Conservation (phyloP, 2,329 filamentous ascomycete genomes). For the Apiospora hydei region DNA sequence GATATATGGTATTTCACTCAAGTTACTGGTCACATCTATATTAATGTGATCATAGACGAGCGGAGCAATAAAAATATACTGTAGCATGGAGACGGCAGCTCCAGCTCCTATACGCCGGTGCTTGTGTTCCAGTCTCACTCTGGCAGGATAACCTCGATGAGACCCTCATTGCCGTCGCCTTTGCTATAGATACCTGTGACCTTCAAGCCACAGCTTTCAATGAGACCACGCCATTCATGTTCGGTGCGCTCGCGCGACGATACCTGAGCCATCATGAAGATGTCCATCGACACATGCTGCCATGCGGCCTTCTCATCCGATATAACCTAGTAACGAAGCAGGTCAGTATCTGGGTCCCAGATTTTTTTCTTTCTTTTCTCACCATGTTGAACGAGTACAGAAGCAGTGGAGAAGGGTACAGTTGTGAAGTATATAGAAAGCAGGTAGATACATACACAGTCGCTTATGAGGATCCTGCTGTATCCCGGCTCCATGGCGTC, state of each 20-base stretch:
- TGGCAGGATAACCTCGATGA: slow-evolving; percentile 16
- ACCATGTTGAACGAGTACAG: neutral
- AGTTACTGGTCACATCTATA: neutral
- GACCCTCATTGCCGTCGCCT: slow-evolving; percentile 19
- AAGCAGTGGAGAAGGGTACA: neutral
- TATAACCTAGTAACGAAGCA: slow-evolving; percentile 26
- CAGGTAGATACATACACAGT: neutral
- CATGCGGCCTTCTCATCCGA: slow-evolving; percentile 30
- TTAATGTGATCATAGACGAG: too few species aligned
- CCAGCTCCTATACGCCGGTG: too few species aligned
- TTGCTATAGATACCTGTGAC: slow-evolving; percentile 16
- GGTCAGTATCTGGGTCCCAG: neutral
- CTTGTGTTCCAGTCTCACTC: neutral
- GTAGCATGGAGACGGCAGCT: too few species aligned
- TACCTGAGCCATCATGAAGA: slow-evolving; percentile 32
- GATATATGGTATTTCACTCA: too few species aligned
- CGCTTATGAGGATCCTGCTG: slow-evolving; percentile 49
- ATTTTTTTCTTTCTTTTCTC: too few species aligned
- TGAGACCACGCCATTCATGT: slow-evolving; percentile 30
- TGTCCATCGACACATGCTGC: slow-evolving; percentile 32
- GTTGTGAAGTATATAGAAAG: neutral
- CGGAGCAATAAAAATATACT: too few species aligned
- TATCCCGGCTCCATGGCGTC: slow-evolving; percentile 62
- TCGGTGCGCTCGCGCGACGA: slow-evolving; percentile 32
- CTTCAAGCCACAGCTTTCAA: slow-evolving; percentile 25